phyloP scores from a whole-genome alignment of 1,284 basidiomycete genomes.

The Xerocomus cyaneibrunnescens region DNA sequence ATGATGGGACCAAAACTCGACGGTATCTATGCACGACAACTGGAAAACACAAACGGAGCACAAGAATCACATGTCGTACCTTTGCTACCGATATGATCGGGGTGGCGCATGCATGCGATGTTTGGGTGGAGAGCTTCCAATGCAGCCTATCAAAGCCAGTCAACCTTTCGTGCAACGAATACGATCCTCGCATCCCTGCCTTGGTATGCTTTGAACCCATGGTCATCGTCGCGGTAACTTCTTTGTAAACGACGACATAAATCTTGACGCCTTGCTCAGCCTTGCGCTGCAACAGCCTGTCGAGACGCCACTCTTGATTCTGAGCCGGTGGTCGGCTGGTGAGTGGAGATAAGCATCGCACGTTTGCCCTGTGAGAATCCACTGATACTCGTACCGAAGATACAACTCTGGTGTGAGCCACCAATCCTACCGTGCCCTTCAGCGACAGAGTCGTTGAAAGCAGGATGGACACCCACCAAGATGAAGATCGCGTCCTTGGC shows the following conservation, averaged over 20 bases:
- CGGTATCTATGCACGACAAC: constrained; percentile 46
- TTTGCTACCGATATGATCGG: constrained; percentile 84
- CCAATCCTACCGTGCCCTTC: constrained; percentile 62
- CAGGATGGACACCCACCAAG: constrained; percentile 42
- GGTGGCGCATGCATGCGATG: constrained; percentile 84
- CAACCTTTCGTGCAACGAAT: not conserved
- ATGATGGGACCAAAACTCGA: constrained; percentile 85
- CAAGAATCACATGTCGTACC: constrained; percentile 38
- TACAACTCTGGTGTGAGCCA: constrained; percentile 92
- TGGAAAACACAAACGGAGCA: not conserved
- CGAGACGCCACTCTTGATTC: constrained; percentile 84
- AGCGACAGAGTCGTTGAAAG: not conserved
- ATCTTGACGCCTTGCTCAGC: constrained; percentile 89
- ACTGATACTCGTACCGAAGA: constrained; percentile 44
- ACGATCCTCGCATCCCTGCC: constrained; percentile 35
- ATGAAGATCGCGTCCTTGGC: constrained; percentile 80
- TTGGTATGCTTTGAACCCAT: constrained; percentile 88
- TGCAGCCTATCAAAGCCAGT: constrained; percentile 48
- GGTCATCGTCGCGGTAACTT: constrained; percentile 87
- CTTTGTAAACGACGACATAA: constrained; percentile 89
- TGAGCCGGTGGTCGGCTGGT: constrained; percentile 76
- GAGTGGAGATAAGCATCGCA: constrained; percentile 6
- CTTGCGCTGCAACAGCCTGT: constrained; percentile 81
- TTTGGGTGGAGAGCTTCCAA: constrained; percentile 85
- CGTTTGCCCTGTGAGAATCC: not conserved